These are phyloP conservation scores for Botrytis fragariae DNA, from an alignment of 2,329 filamentous ascomycete species.

Conservation along the genomic window DNA sequence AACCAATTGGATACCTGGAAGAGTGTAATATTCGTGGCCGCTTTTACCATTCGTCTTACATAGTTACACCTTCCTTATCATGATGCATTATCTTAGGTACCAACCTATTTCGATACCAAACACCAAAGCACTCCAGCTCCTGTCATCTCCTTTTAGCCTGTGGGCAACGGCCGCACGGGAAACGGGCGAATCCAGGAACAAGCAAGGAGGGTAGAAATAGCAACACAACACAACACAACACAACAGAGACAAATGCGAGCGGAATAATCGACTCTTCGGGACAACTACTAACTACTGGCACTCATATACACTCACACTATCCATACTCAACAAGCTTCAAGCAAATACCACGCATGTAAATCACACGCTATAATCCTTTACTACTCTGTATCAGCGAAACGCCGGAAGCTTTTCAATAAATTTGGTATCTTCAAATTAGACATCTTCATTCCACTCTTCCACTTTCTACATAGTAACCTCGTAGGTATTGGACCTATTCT, in stretches of 20 bases:
- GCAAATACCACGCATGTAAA: not conserved
- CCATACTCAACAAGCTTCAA: not conserved
- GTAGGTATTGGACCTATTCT: not conserved
- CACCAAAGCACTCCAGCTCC: not conserved
- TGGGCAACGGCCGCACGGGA: not conserved
- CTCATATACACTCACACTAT: not conserved
- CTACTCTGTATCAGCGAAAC: not conserved
- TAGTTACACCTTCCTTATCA: not conserved
- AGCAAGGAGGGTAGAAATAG: not conserved
- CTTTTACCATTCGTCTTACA: not conserved
- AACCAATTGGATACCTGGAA: not conserved
- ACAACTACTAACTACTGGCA: not conserved
- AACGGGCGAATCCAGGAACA: not conserved
- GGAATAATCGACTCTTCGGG: not conserved
- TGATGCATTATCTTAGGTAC: not conserved
- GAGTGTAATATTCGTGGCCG: not conserved
- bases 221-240: not conserved
- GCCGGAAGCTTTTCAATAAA: not conserved
- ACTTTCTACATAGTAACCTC: not conserved
- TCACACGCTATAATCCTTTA: not conserved
- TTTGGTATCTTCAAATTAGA: not conserved
- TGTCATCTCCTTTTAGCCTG: not conserved
- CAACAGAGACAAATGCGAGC: not conserved
- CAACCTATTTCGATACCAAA: not conserved
- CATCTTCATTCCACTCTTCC: slow-evolving; percentile 2